A percentile compares a stretch with the other conserved stretches of the same genome.
Evolutionary conservation across 116 monocot genomes (phyloP).

Genomic region (Phalaenopsis hybrid): DNA sequence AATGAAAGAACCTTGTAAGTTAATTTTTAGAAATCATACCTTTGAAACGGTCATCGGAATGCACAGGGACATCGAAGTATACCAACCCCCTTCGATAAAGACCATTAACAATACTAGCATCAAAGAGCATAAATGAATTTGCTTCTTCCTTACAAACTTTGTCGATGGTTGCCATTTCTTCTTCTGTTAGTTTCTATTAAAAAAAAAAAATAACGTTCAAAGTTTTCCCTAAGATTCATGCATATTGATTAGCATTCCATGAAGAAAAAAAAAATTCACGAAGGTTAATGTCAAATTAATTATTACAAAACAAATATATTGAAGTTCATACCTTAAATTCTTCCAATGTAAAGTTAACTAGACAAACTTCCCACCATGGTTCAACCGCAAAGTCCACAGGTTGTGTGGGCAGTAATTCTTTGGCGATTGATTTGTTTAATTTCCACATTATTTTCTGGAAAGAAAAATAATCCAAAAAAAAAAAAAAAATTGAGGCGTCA

Average conservation of each 20-base stretch:
- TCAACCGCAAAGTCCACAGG: constrained; percentile 90
- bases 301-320: background rate
- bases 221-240: background rate
- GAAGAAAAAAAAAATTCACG: background rate
- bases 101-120: constrained; percentile 66
- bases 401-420: constrained; percentile 85
- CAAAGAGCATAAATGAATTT: constrained; percentile 89
- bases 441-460: constrained; percentile 99
- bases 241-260: background rate
- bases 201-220: background rate
- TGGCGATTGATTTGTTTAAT: constrained; percentile 98
- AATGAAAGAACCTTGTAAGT: background rate
- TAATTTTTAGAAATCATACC: constrained; percentile 33
- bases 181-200: constrained; percentile 92
- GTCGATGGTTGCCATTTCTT: constrained; percentile 92
- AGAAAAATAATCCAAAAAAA: constrained; percentile 4
- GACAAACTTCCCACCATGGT: constrained; percentile 99
- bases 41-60: constrained; percentile 97
- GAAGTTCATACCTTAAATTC: constrained; percentile 78
- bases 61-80: constrained; percentile 96
- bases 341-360: constrained; percentile 97
- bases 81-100: constrained; percentile 70
- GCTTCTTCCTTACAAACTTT: constrained; percentile 98
- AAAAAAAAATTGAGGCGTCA: background rate
- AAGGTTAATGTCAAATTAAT: background rate